Base-by-base conservation (phyloP, 352 stramenopile genomes). In the Globisporangium lucens region DNA sequence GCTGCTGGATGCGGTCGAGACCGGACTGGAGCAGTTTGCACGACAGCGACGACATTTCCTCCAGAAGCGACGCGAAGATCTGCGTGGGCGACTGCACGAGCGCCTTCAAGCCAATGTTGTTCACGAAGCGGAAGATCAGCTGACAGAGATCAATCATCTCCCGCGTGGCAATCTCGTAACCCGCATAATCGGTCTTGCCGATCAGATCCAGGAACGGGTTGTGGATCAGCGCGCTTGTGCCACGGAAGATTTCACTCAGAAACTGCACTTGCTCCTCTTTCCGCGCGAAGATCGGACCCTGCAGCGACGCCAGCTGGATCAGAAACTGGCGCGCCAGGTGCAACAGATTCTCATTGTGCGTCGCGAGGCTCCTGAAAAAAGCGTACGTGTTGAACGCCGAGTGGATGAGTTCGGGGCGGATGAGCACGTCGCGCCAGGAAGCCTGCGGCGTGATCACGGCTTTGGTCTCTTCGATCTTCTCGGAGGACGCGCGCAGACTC, bases 111-210 rank as follows among this genome's bases (percentile, higher is more conserved):
- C 85, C 86, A 59, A 94, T 77, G 64, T 93, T 95, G 65, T 79
- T 90, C 22, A 91, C 80, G 38, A 95, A 70, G 1, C 88, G 83
- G 63, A 89, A 92, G 30, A 91, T 71, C 27, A 95, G 65, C 56
- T 93, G 88, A 46, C 88, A 94, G 60, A 90, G 87, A 56, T 95
- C 88, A 35, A 95, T 93, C 73, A 94, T 72, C 57, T 95, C 88
- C 17, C 80, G 81, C 22, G 85, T 92, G 27, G 86, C 85, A 17
- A 94, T 77, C 57, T 92, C 86, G 41, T 89, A 83, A 0, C 70
- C 82, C 1, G 76, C 77, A n/a, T 84, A 76, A 72, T 93, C 82
- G 2, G 78, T 85, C 56, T 81, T 75, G 0, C 82, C 63, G 30
- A 93, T 66, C 36, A 94, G 74, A 24, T 93, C 81, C n/a, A 95